phyloP scores from a whole-genome alignment of 1,139 yeast species.

The Saccharomyces hybrid region DNA sequence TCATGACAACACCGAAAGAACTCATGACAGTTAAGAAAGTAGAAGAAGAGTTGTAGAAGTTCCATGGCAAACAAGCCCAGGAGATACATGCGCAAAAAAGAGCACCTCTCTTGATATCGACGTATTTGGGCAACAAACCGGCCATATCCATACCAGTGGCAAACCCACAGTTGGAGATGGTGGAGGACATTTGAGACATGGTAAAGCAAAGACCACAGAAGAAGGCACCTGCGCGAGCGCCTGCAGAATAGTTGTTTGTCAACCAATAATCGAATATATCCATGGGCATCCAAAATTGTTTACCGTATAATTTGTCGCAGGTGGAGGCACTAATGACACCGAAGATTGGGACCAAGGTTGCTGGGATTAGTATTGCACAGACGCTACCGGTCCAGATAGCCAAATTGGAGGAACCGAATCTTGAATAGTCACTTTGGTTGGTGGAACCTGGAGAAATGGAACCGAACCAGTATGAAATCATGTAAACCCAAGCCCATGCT shows the following conservation, averaged over 20 bases:
- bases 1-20: constrained; percentile 39
- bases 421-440: constrained; percentile 34
- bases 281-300: constrained; percentile 37
- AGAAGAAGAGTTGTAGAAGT: constrained; percentile 39
- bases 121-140: constrained; percentile 42
- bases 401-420: constrained; percentile 36
- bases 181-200: constrained; percentile 42
- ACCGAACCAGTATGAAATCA: constrained; percentile 40
- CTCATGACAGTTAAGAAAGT: constrained; percentile 40
- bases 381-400: constrained; percentile 34
- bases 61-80: constrained; percentile 45
- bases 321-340: constrained; percentile 39
- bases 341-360: constrained; percentile 37
- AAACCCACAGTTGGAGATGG: constrained; percentile 43
- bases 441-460: constrained; percentile 38
- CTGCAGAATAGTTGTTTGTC: constrained; percentile 34
- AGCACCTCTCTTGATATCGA: constrained; percentile 47
- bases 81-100: constrained; percentile 37
- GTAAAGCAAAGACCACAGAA: constrained; percentile 41
- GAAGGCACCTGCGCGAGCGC: constrained; percentile 41
- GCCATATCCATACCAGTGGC: constrained; percentile 49
- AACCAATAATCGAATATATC: constrained; percentile 32
- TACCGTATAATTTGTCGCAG: constrained; percentile 32
- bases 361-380: constrained; percentile 34
- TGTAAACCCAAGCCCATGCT: constrained; percentile 40